These are phyloP conservation scores for Prosopis cineraria DNA, from an alignment of 306 rosid species.

Conservation along the genomic window DNA sequence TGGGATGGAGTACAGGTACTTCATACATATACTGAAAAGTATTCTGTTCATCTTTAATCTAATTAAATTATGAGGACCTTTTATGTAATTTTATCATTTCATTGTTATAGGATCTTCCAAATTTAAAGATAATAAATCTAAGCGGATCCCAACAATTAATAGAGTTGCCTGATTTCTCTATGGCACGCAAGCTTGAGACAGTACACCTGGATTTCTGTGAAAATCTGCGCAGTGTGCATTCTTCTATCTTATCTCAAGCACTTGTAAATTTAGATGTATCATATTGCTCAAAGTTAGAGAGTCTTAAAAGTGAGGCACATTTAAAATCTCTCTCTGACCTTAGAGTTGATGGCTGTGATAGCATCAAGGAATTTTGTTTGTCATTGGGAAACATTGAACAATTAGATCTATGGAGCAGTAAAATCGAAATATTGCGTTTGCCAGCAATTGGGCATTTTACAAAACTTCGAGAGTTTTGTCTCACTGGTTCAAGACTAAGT, in stretches of 20 bases:
- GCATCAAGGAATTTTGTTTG: neutral
- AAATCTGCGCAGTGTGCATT: neutral
- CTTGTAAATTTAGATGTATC: neutral
- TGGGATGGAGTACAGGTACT: conserved; percentile 5
- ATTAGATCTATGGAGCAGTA: neutral
- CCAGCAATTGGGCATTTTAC: neutral
- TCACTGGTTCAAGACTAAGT: neutral
- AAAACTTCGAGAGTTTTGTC: neutral
- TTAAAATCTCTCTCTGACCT: neutral
- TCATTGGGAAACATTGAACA: neutral
- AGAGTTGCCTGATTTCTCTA: neutral
- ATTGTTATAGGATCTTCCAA: neutral
- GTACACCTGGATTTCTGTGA: neutral
- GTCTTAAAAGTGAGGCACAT: neutral
- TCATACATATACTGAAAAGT: neutral
- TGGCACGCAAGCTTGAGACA: neutral
- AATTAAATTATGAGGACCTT: neutral
- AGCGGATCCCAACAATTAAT: neutral
- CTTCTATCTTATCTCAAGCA: neutral
- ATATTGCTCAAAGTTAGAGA: neutral
- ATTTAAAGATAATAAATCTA: neutral
- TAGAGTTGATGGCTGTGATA: neutral
- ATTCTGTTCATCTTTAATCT: neutral
- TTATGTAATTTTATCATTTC: neutral
- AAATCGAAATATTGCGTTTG: neutral